Evolutionary conservation across 257 asterid species (phyloP).

Genomic region (Lithospermum erythrorhizon): DNA sequence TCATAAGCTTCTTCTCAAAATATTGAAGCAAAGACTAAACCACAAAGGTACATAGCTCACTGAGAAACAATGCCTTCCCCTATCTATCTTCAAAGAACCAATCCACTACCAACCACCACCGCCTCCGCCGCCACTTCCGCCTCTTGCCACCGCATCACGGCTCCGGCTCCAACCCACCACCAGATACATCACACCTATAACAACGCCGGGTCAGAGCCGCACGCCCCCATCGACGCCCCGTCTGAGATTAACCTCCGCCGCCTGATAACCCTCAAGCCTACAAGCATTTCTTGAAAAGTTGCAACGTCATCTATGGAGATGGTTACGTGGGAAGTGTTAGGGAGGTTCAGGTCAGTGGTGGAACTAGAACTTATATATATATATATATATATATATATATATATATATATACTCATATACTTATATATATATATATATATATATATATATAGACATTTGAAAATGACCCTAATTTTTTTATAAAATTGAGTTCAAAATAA

Average conservation of each 20-base stretch:
- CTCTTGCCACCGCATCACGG: background rate
- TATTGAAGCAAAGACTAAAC: background rate
- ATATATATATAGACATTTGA: too few species aligned
- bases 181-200: constrained; percentile 27
- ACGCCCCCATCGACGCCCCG: constrained; percentile 40
- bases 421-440: too few species aligned
- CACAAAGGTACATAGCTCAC: background rate
- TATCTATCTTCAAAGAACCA: constrained; percentile 44
- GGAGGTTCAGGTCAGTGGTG: constrained; percentile 31
- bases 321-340: constrained; percentile 64
- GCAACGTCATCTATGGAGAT: constrained; percentile 53
- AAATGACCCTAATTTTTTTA: too few species aligned
- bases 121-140: constrained; percentile 8
- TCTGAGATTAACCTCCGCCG: too few species aligned
- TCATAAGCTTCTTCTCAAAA: background rate
- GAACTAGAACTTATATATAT: too few species aligned
- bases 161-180: constrained; percentile 25
- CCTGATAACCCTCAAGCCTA: constrained; percentile 76
- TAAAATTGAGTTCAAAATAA: too few species aligned
- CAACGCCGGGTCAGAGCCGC: constrained; percentile 29
- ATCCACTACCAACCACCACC: constrained; percentile 13
- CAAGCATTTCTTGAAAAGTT: constrained; percentile 67
- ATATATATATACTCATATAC: too few species aligned
- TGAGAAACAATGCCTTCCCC: constrained; percentile 42
- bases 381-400: too few species aligned